phyloP scores from a whole-genome alignment of 345 rosid species.

The Pseudoturritis turrita region DNA sequence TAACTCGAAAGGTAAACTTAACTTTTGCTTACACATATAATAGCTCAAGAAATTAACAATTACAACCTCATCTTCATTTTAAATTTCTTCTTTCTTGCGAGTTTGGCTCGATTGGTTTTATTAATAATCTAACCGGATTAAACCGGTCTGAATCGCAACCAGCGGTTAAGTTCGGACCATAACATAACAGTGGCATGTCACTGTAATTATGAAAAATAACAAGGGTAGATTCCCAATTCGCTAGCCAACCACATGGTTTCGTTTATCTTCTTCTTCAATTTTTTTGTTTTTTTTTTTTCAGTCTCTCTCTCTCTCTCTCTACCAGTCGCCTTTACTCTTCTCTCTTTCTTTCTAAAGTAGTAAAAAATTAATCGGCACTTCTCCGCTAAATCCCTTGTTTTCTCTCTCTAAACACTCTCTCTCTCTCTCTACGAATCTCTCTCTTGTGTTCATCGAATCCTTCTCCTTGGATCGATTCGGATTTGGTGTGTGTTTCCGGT shows the following conservation, averaged over 20 bases:
- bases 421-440: background rate
- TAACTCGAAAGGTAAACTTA: too few species aligned
- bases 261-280: constrained; percentile 36
- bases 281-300: too few species aligned
- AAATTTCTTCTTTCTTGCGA: too few species aligned
- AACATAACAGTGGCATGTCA: constrained; percentile 35
- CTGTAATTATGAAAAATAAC: constrained; percentile 33
- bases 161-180: constrained; percentile 10
- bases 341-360: constrained; percentile 17
- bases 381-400: constrained; percentile 32
- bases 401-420: constrained; percentile 21
- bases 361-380: constrained; percentile 36
- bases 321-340: constrained; percentile 28
- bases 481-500: background rate
- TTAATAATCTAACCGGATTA: background rate
- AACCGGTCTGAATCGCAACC: background rate
- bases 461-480: constrained; percentile 10
- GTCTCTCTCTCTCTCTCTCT: too few species aligned
- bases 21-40: background rate
- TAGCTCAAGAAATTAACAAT: background rate
- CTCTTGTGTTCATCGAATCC: background rate
- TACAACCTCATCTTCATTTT: background rate
- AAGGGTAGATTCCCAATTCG: constrained; percentile 28
- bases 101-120: background rate
- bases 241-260: constrained; percentile 28